Evolutionary conservation across 768 basidiomycete species (phyloP), one percentile per base, ranked within the genome.

Genomic region (Xerocomus brunneocitrinus): DNA sequence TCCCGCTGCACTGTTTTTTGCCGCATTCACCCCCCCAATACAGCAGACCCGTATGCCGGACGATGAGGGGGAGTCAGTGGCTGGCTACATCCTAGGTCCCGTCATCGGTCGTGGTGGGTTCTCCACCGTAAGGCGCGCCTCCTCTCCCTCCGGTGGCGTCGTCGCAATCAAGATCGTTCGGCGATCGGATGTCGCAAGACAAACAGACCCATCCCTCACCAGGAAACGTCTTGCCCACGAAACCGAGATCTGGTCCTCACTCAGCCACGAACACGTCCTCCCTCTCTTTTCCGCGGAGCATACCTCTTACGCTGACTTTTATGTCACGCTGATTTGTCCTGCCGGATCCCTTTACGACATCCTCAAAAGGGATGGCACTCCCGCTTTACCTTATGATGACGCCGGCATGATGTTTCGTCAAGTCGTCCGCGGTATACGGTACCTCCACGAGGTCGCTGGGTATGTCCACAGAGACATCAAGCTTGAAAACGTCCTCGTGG

Each of bases 381-480:
- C 84, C 3, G 85, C 82, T 35, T 67, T 93, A 25, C 79, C 80
- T 16, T 85, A 83, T 54, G 89, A 91, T 59, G 89, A 91, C 62
- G 85, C 79, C 4, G 89, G 89, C 47, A 86, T 83, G 77, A 84
- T 91, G 80, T 91, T 94, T 66, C 78, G 85, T 50, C 91, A 95
- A 75, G 79, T 95, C 59, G 89, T 91, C 47, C 75, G 86, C 50
- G 91, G 89, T 19, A 70, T 94, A 64, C 79, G 83, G 49, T 94
- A 94, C 72, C 70, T 95, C 65, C 92, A 95, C 68, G 81, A 86
- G 54, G 79, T 81, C 39, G 86, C 83, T 27, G 71, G 78, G 8
- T 81, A 87, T 60, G 87, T 95, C 50, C 95, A 99, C 73, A 82
- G 93, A 61, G 97, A 99, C 72, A 75, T 99, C 69, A 99, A 99